Evolutionary conservation across 208 protist species (phyloP).

Genomic region (Trypanosoma caninum): DNA sequence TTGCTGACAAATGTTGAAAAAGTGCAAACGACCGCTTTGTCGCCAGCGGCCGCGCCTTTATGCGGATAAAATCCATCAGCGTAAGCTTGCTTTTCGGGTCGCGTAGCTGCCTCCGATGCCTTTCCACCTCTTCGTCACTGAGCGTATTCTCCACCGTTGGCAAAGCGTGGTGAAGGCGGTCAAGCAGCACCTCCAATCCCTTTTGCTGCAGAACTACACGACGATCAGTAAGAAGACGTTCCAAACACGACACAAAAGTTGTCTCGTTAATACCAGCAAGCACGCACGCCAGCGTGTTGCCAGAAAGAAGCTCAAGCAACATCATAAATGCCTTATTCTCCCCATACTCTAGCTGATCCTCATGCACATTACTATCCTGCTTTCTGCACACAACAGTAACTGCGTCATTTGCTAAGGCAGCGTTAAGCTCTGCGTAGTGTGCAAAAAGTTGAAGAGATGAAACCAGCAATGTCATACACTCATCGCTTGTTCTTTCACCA

Average conservation of each 20-base stretch:
- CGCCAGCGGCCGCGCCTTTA: constrained; percentile 79
- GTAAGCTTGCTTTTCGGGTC: constrained; percentile 80
- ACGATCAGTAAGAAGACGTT: constrained; percentile 60
- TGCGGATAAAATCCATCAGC: constrained; percentile 67
- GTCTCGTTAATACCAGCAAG: constrained; percentile 88
- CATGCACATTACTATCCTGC: constrained; percentile 3
- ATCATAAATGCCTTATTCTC: constrained; percentile 79
- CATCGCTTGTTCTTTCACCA: constrained; percentile 40
- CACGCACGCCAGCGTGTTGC: constrained; percentile 89
- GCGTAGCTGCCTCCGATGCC: constrained; percentile 62
- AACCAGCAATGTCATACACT: constrained; percentile 77
- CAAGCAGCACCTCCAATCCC: constrained; percentile 84
- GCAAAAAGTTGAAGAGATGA: constrained; percentile 71
- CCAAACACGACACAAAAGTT: constrained; percentile 80
- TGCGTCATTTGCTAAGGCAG: constrained; percentile 34
- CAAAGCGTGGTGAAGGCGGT: constrained; percentile 85
- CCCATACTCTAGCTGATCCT: constrained; percentile 16
- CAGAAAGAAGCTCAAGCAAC: constrained; percentile 81
- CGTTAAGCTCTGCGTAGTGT: constrained; percentile 76
- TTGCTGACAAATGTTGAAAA: constrained; percentile 42
- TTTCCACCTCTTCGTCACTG: constrained; percentile 72
- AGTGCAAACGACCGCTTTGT: constrained; percentile 83
- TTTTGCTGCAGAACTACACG: constrained; percentile 60
- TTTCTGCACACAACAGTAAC: neutral
- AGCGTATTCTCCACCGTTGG: constrained; percentile 83